A percentile compares a stretch with the other conserved stretches of the same genome.
These are phyloP conservation scores for Fagopyrum tataricum DNA, from an alignment of 148 eudicot genomes.

Conservation along the genomic window DNA sequence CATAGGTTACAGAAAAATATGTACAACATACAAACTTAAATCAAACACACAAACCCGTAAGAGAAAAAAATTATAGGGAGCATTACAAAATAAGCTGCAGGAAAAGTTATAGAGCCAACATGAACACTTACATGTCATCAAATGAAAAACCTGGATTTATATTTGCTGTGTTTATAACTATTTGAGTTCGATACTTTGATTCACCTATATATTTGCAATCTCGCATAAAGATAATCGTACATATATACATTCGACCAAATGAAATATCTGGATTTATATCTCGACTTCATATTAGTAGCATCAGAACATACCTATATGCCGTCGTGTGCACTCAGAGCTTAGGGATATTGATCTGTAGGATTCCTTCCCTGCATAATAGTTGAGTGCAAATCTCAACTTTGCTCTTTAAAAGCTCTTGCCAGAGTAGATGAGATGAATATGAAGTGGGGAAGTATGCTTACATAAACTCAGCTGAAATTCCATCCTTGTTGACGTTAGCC, in stretches of 20 bases:
- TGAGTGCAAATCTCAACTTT: not conserved
- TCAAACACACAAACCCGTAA: no score
- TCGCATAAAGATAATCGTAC: not conserved
- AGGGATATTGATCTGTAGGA: constrained; percentile 48
- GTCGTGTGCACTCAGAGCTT: constrained; percentile 25
- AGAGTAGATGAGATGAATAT: not conserved
- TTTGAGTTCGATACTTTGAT: not conserved
- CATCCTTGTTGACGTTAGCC: constrained; percentile 40
- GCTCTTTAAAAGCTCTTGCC: not conserved
- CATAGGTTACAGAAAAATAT: no score
- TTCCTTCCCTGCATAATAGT: constrained; percentile 58
- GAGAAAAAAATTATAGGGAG: no score
- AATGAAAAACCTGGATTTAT: not conserved
- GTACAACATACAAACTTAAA: no score
- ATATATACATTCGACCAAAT: not conserved
- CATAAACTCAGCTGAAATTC: constrained; percentile 66
- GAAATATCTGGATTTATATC: not conserved
- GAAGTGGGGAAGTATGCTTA: constrained; percentile 28
- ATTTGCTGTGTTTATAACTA: not conserved
- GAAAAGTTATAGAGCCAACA: not conserved
- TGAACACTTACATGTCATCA: not conserved
- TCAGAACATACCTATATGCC: not conserved
- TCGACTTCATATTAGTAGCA: not conserved
- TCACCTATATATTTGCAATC: not conserved
- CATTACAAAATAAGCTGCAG: not conserved